A percentile compares a stretch with the other conserved stretches of the same genome.
Conservation (phyloP, 2,329 filamentous ascomycete species). For the Fusarium sp. region DNA sequence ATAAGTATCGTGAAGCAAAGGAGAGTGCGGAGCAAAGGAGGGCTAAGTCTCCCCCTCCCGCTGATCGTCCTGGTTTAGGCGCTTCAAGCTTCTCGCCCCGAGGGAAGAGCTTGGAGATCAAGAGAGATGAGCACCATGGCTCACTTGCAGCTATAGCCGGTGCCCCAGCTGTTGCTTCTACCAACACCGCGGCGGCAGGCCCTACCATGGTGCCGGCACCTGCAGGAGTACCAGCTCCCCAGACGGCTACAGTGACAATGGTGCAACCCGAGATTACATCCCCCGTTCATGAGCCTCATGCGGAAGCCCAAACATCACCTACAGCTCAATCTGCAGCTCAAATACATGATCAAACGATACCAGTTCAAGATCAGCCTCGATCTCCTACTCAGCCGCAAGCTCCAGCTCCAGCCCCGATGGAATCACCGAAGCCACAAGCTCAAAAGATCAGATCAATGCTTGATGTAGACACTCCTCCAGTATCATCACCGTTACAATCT, state of each 20-base stretch:
- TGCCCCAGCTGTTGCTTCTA: constrained; percentile 17
- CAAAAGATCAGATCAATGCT: constrained; percentile 35
- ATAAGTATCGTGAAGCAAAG: constrained; percentile 70
- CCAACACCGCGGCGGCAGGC: constrained; percentile 6
- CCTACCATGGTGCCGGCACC: constrained; percentile 8
- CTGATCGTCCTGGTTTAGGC: constrained; percentile 47
- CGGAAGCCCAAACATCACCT: constrained; percentile 6
- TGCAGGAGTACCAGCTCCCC: constrained; percentile 10
- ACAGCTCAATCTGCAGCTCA: constrained; percentile 12
- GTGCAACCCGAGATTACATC: constrained; percentile 21
- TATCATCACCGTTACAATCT: background rate
- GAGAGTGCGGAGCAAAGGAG: constrained; percentile 67
- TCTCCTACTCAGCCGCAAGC: background rate
- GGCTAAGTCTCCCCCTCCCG: constrained; percentile 68
- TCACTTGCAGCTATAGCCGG: constrained; percentile 25
- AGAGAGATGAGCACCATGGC: constrained; percentile 50
- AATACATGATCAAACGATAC: background rate
- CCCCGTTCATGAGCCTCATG: constrained; percentile 11
- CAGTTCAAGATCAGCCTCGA: constrained; percentile 4
- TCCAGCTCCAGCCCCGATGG: background rate
- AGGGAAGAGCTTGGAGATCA: constrained; percentile 63
- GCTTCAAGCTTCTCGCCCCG: constrained; percentile 51
- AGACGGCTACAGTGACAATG: constrained; percentile 23
- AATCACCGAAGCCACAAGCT: constrained; percentile 4
- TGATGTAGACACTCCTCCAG: constrained; percentile 20